Base-by-base conservation (phyloP, 148 eudicot species). In the Fagopyrum homotropicum region DNA sequence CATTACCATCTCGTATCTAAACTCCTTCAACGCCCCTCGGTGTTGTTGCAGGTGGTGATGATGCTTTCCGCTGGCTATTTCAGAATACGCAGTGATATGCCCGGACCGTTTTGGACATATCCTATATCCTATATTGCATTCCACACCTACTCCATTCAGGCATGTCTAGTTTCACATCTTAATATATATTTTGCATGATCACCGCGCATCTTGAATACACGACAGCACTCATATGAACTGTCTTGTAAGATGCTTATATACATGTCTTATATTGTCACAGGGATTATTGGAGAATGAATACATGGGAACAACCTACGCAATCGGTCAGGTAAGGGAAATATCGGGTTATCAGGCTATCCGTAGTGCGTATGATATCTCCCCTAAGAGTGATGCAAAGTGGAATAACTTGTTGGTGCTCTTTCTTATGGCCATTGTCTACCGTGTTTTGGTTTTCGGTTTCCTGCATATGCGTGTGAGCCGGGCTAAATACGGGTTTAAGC, bases 31-130 rank as follows among this genome's bases (percentile, higher is more conserved):
- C 12, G 52, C 15, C 71, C 47, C 46, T 43, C 30, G 9, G 6
- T 66, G 71, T 46, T 54, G 29, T 76, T 84, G 66, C 89, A 94
- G 98, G 87, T 94, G 75, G 19, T 84, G 80, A 87, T 94, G 97
- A 92, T 95, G 96, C 97, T 95, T 75, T 89, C 98, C 17, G 96
- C 97, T 48, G 98, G 98, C 48, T 92, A 89, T 84, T 95, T 90
- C 82, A 86, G 96, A 89, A 81, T 92, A 64, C 89, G 92, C 69
- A 90, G 92, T 83, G 91, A 87, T 82, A 81, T 95, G 83, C 93
- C 98, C 29, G 79, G 81, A 77, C 83, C 88, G 46, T 75, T 90
- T n/a, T 95, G 98, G 98, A 90, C 83, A 81, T 90, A 88, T 77
- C 98, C 98, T 47, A 26, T 92, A 69, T 95, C 98, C 49, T 95